Base-by-base conservation (phyloP, 2,329 filamentous ascomycete genomes). In the Zymoseptoria pseudotritici region DNA sequence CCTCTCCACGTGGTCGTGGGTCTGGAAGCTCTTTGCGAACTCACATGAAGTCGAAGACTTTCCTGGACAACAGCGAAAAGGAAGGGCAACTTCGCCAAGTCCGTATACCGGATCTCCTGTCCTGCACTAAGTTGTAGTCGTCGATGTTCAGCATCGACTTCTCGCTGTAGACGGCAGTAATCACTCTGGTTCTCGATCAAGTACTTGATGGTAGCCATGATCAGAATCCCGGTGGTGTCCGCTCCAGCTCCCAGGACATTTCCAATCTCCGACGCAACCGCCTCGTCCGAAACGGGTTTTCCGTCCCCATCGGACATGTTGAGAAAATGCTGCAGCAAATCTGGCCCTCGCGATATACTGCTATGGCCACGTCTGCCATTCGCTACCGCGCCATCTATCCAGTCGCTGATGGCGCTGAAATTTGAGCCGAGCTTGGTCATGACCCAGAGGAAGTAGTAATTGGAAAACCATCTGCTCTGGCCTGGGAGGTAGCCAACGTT, bases 201-300 rank as follows among this genome's bases (percentile, higher is more conserved):
- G 11, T 50, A 50, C 20, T 21, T 50, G 11, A 50, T 7, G 11
- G 46, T 21, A 50, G 46, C 46, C 46, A 50, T 21, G 20, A 50
- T 50, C 11, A 50, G 46, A 8, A 74, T 71, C 17, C 72, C 74
- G 2, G 76, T 78, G 1, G 76, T 78, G 51, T 78, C 75, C 24
- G 58, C 55, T 17, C 76, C 76, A 10, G 75, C 76, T 21, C 71
- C 66, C 51, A 77, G 72, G 3, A 83, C 78, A 0, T 83, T 74
- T 1, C 83, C 71, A 22, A 82, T 77, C 65, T 83, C 81, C 0
- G 80, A 79, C 64, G 79, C 80, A 71, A 83, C 78, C 63, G 80
- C 80, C 4, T 81, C 77, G 56, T 79, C 70, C 26, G 79, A 74
- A 0, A 82, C 70, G 0, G 79, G 78, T 58, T 79, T 71, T 13